Base-by-base conservation (phyloP, 163 green algal species). In the Chlorella variabilis region DNA sequence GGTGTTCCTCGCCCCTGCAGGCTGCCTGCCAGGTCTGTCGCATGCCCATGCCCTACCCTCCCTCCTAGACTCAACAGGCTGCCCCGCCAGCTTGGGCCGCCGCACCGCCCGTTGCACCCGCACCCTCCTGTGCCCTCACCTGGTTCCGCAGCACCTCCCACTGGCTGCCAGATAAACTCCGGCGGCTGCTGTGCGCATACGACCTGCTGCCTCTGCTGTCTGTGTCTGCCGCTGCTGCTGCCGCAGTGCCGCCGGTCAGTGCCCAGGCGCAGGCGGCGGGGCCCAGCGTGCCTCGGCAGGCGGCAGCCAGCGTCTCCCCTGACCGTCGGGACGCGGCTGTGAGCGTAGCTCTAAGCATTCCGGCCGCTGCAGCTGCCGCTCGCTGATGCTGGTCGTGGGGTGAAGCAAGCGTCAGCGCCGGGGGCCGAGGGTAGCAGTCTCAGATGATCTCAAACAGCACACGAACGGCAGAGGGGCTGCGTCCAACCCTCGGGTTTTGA, bases 101-200 rank as follows among this genome's bases (percentile, higher is more conserved):
- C 11, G 45, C 15, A 54, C 11, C 15, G 45, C 45, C 45, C 15
- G 45, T 15, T 11, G 45, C 45, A 15, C 45, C 45, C 11, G 31
- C 61, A 41, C 4, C 41, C 54, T n/a, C 23, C 6, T n/a, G n/a
- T 5, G 29, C 59, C 20, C 71, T 3, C 54, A 80, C 73, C 73
- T 80, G 73, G 4, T 70, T 51, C 27, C 73, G 73, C 27, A 80
- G 73, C 54, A 80, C 73, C 56, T 80, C 73, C 73, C 73, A 80
- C 38, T 80, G 73, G 27, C 25, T 31, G 38, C 73, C 54, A 7
- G 36, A 59, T 11, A 18, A 42, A 5, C 36, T 18, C 23, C 29
- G 20, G 27, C 56, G 27, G 54, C 73, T 80, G 38, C 38, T 80
- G 51, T 38, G 34, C 6, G 36, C 27, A 15, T 33, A 41, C 2